These are phyloP conservation scores for Benincasa hispida DNA, from an alignment of 306 rosid species.

Conservation along the genomic window DNA sequence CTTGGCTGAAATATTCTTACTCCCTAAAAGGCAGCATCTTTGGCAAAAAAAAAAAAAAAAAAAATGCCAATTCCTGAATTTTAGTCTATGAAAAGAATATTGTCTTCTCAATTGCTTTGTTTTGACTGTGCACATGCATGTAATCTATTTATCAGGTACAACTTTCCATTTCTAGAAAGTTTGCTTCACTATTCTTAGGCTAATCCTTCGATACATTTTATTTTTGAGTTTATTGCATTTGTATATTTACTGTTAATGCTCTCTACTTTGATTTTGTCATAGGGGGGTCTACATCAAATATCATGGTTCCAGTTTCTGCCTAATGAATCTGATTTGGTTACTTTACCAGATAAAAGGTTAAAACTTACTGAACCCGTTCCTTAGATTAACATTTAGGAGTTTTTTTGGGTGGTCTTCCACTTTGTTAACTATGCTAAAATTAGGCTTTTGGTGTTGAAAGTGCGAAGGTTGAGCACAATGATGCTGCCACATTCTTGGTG, in stretches of 20 bases:
- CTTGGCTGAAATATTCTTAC: not conserved
- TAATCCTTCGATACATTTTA: not conserved
- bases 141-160: not conserved
- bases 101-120: not conserved
- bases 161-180: not conserved
- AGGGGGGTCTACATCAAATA: slow-evolving; percentile 82
- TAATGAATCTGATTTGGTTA: slow-evolving; percentile 64
- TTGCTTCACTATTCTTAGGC: not conserved
- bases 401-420: not conserved
- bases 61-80: not conserved
- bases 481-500: slow-evolving; percentile 70
- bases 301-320: slow-evolving; percentile 98
- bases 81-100: not conserved
- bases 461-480: slow-evolving; percentile 59
- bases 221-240: not conserved
- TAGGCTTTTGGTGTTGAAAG: slow-evolving; percentile 23
- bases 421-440: slow-evolving; percentile 5
- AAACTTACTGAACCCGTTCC: slow-evolving; percentile 4
- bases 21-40: not conserved
- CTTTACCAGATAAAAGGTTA: slow-evolving; percentile 73
- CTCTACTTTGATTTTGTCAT: slow-evolving; percentile 9
- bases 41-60: not conserved
- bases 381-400: not conserved
- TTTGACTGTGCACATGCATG: not conserved
- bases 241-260: not conserved